These are phyloP conservation scores for Hymenoscyphus albidus DNA, from an alignment of 2,329 filamentous ascomycete genomes.

Conservation along the genomic window DNA sequence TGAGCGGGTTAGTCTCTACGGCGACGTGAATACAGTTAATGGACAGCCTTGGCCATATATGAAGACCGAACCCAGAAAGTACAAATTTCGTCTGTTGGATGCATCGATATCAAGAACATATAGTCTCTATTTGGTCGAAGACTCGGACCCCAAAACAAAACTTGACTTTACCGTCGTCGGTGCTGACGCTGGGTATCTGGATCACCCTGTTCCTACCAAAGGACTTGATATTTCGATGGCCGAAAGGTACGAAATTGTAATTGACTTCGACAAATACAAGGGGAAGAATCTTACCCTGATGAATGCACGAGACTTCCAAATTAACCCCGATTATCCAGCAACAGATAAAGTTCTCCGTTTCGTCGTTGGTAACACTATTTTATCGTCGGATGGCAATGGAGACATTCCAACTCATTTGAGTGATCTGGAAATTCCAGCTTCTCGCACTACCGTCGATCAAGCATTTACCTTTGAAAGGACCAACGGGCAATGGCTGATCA, in stretches of 20 bases:
- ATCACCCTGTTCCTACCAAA: conserved; percentile 41
- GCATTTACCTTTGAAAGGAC: conserved; percentile 44
- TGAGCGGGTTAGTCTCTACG: conserved; percentile 47
- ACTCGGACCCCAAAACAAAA: conserved; percentile 14
- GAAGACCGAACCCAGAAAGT: conserved; percentile 57
- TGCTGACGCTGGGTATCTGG: conserved; percentile 51
- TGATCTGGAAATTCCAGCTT: conserved; percentile 39
- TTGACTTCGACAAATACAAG: conserved; percentile 49
- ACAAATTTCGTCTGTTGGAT: conserved; percentile 42
- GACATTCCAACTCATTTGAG: conserved; percentile 35
- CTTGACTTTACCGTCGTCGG: conserved; percentile 49
- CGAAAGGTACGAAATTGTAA: conserved; percentile 54
- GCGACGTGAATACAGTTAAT: conserved; percentile 56
- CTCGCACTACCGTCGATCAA: conserved; percentile 39
- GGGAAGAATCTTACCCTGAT: conserved; percentile 47
- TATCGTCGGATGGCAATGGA: conserved; percentile 34
- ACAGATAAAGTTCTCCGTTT: conserved; percentile 53
- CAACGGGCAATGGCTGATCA: conserved; percentile 48
- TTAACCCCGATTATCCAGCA: conserved; percentile 41
- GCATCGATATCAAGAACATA: conserved; percentile 19
- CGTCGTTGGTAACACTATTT: conserved; percentile 14
- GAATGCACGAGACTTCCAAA: conserved; percentile 34
- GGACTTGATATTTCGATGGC: conserved; percentile 49
- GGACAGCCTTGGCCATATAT: conserved; percentile 57
- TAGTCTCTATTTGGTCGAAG: conserved; percentile 22